phyloP scores from a whole-genome alignment of 2,329 filamentous ascomycete species.

The Penicillium sp. region DNA sequence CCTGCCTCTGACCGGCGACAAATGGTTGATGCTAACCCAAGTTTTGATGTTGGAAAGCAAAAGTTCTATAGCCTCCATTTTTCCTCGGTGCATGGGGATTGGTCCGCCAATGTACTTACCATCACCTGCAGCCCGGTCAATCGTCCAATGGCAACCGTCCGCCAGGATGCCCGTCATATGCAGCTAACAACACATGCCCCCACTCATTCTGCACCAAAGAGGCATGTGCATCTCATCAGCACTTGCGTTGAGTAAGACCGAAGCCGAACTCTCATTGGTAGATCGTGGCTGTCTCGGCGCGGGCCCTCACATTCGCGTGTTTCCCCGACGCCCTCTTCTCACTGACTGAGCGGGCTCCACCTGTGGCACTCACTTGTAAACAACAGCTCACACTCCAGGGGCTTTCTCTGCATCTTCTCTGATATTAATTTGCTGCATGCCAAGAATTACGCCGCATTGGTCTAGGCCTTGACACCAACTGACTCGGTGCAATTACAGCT shows the following conservation, averaged over 20 bases:
- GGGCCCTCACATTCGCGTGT: constrained; percentile 29
- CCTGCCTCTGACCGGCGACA: constrained; percentile 32
- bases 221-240: constrained; percentile 18
- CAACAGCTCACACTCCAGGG: not conserved
- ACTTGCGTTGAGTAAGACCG: constrained; percentile 8
- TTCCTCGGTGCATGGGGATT: constrained; percentile 25
- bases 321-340: constrained; percentile 18
- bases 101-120: constrained; percentile 22
- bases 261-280: constrained; percentile 15
- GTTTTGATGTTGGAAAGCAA: constrained; percentile 27
- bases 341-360: constrained; percentile 6
- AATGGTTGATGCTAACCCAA: constrained; percentile 30
- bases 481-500: not conserved
- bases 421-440: not conserved
- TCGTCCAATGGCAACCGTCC: constrained; percentile 28
- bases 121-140: constrained; percentile 24
- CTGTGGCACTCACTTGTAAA: constrained; percentile 11
- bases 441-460: not conserved
- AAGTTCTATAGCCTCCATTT: constrained; percentile 22
- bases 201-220: constrained; percentile 14
- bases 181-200: constrained; percentile 27
- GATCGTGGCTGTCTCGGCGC: constrained; percentile 10
- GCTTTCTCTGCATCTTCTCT: not conserved
- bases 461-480: not conserved
- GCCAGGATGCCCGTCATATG: constrained; percentile 27